phyloP scores from a whole-genome alignment of 2,329 filamentous ascomycete species.

The Alternaria sp. region DNA sequence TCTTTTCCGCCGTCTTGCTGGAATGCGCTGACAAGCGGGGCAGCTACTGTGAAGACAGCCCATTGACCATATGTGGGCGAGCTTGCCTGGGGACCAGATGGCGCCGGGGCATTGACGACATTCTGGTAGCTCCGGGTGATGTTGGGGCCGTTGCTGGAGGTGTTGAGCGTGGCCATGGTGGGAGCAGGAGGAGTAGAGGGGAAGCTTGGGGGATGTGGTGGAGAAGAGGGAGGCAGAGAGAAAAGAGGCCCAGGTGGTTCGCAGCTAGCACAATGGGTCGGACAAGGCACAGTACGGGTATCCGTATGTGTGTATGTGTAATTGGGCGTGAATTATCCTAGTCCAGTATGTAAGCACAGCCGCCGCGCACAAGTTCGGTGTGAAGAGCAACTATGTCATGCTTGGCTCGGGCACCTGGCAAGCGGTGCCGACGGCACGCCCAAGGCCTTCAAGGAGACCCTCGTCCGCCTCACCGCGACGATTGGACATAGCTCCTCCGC shows the following conservation, averaged over 20 bases:
- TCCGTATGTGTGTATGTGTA: constrained; percentile 17
- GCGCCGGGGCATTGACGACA: constrained; percentile 68
- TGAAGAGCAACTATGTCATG: constrained; percentile 23
- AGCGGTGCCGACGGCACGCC: constrained; percentile 4
- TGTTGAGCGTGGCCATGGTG: constrained; percentile 76
- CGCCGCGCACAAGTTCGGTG: constrained; percentile 11
- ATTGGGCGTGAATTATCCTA: constrained; percentile 14
- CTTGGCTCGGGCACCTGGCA: constrained; percentile 14
- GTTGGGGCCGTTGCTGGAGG: constrained; percentile 62
- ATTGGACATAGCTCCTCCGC: constrained; percentile 17
- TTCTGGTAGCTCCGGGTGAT: constrained; percentile 69
- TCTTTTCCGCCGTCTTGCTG: constrained; percentile 87
- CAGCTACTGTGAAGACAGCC: constrained; percentile 93
- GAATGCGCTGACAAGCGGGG: constrained; percentile 91
- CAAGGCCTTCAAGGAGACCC: constrained; percentile 10
- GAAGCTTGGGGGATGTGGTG: constrained; percentile 11
- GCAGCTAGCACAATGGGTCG: constrained; percentile 7
- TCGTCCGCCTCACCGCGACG: constrained; percentile 18
- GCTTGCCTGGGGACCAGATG: constrained; percentile 65
- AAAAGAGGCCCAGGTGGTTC: constrained; percentile 6
- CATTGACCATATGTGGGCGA: constrained; percentile 90
- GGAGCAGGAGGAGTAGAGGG: constrained; percentile 12
- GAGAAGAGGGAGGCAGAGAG: constrained; percentile 7
- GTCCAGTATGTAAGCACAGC: constrained; percentile 4
- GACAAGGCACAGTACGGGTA: constrained; percentile 20